phyloP scores from a whole-genome alignment of 2,329 filamentous ascomycete species.

The Sporothrix phasma region DNA sequence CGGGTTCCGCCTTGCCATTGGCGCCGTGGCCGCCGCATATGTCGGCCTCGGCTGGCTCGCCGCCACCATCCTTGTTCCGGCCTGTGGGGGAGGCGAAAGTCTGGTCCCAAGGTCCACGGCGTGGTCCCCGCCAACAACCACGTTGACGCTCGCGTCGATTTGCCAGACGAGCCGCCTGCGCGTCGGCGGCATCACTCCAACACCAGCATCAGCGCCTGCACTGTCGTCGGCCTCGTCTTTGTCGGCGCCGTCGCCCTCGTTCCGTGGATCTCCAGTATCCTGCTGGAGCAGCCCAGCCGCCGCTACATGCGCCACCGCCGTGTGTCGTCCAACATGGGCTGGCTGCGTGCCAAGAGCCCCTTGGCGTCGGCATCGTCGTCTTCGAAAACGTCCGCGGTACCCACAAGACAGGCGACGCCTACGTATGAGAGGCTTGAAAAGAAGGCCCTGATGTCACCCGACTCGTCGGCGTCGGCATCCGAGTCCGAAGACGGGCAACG shows the following conservation, averaged over 20 bases:
- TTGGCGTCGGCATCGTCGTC: background rate
- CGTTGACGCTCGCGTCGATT: background rate
- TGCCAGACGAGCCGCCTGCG: background rate
- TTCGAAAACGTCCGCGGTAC: too few relatives aligned
- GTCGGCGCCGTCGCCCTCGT: slow-evolving; percentile 4
- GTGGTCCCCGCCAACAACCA: background rate
- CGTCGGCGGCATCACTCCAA: background rate
- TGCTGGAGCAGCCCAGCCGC: slow-evolving; percentile 5
- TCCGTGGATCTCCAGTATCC: slow-evolving; percentile 15
- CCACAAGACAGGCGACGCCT: too few relatives aligned
- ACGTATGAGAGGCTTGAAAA: too few relatives aligned
- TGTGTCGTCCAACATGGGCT: background rate
- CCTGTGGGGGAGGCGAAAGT: background rate
- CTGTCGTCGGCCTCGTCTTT: background rate
- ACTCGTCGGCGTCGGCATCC: background rate
- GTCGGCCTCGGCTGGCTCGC: slow-evolving; percentile 15
- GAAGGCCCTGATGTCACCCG: background rate
- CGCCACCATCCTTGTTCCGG: background rate
- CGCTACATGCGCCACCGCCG: slow-evolving; percentile 1
- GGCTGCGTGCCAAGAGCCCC: background rate
- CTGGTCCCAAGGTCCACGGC: background rate
- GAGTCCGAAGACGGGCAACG: background rate
- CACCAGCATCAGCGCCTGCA: background rate
- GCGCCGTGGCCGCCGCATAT: slow-evolving; percentile 21
- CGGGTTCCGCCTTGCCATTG: slow-evolving; percentile 26